phyloP scores from a whole-genome alignment of 306 rosid species.

The Cicer judaicum region DNA sequence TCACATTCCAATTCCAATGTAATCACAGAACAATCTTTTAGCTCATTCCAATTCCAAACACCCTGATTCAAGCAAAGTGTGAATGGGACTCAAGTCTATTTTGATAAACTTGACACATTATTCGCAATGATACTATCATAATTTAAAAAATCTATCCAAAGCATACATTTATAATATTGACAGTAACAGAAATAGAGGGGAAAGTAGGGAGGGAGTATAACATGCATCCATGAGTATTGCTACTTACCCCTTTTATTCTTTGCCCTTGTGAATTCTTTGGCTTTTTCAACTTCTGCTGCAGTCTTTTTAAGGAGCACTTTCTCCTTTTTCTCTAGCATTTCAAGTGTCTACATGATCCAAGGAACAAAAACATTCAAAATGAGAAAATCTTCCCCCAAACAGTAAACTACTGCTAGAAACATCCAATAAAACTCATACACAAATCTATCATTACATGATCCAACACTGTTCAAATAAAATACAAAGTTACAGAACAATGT shows the following conservation, averaged over 20 bases:
- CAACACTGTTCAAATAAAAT: not conserved
- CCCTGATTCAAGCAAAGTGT: not conserved
- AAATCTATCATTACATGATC: not conserved
- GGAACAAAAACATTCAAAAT: slow-evolving; percentile 27
- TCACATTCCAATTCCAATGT: slow-evolving; percentile 19
- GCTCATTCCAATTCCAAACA: slow-evolving; percentile 13
- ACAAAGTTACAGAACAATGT: not conserved
- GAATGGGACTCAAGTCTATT: not conserved
- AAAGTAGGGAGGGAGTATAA: slow-evolving; percentile 1
- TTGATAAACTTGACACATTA: slow-evolving; percentile 4
- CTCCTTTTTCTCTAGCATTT: slow-evolving; percentile 99
- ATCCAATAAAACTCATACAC: not conserved
- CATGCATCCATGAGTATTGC: slow-evolving; percentile 30
- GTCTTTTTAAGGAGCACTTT: slow-evolving; percentile 84
- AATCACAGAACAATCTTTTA: not conserved
- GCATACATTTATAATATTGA: not conserved
- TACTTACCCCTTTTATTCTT: slow-evolving; percentile 91
- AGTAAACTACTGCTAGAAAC: slow-evolving; percentile 11
- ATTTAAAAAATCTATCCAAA: slow-evolving; percentile 3
- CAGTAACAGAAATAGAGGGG: not conserved
- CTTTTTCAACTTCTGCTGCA: slow-evolving; percentile 81
- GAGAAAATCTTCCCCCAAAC: not conserved
- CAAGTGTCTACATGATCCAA: slow-evolving; percentile 75
- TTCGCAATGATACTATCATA: slow-evolving; percentile 10
- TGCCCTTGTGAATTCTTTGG: slow-evolving; percentile 80